Percentiles rank a stretch among this genome's conserved stretches.
These are phyloP conservation scores for Blakeslea trispora DNA, from an alignment of 371 early-diverging fungal genomes.

Conservation along the genomic window DNA sequence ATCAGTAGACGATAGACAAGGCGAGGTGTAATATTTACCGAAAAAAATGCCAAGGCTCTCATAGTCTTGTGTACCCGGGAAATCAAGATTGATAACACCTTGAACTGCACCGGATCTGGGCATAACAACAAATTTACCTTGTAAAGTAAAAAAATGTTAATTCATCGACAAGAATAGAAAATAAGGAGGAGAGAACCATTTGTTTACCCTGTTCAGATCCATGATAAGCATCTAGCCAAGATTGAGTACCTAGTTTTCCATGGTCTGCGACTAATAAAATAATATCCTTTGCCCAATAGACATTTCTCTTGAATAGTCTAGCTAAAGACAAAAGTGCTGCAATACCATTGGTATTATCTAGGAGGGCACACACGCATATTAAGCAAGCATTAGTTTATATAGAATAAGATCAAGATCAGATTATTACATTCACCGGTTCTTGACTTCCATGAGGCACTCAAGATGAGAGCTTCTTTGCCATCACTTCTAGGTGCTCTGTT, in stretches of 20 bases:
- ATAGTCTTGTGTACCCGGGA: conserved; percentile 72
- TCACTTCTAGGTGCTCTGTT: conserved; percentile 85
- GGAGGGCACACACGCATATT: too few species aligned
- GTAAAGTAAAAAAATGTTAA: background rate
- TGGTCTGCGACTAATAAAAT: conserved; percentile 84
- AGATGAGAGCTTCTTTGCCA: conserved; percentile 87
- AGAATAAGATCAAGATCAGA: background rate
- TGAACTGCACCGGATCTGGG: conserved; percentile 85
- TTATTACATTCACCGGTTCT: conserved; percentile 49
- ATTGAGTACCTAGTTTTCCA: conserved; percentile 73
- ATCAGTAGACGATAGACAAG: background rate
- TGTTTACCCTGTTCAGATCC: conserved; percentile 50
- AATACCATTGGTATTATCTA: conserved; percentile 79
- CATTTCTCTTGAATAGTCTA: conserved; percentile 70
- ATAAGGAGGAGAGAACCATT: too few species aligned
- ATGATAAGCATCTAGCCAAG: conserved; percentile 94
- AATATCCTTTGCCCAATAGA: conserved; percentile 92
- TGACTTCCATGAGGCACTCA: conserved; percentile 81
- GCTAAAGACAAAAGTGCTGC: conserved; percentile 75
- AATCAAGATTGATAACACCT: conserved; percentile 87
- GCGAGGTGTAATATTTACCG: too few species aligned
- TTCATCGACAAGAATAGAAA: too few species aligned
- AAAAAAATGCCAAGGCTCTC: conserved; percentile 75
- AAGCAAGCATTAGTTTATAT: too few species aligned
- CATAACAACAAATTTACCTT: conserved; percentile 36